Percentiles rank a stretch among this genome's conserved stretches.
phyloP scores from a whole-genome alignment of 140 eudicot genomes.

The Flaveria floridana region DNA sequence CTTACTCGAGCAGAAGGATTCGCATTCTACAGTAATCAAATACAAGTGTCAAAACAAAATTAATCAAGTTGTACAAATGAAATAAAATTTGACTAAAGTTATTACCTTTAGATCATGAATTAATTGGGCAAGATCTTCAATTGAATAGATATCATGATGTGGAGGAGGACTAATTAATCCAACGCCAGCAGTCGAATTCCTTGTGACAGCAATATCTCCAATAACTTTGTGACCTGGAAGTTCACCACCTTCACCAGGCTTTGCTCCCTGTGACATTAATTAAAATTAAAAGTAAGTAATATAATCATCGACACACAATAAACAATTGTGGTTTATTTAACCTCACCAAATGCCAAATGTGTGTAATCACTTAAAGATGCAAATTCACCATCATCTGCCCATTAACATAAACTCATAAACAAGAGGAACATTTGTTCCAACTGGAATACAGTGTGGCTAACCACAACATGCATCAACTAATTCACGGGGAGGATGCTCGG shows the following conservation, averaged over 20 bases:
- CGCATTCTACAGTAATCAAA: slow-evolving; percentile 54
- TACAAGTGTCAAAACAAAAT: slow-evolving; percentile 1
- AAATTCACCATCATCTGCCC: slow-evolving; percentile 60
- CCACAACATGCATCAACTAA: slow-evolving; percentile 20
- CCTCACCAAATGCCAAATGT: slow-evolving; percentile 62
- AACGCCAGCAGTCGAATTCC: slow-evolving; percentile 98
- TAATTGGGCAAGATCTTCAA: slow-evolving; percentile 96
- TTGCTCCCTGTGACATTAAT: slow-evolving; percentile 73
- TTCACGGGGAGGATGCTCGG: not conserved
- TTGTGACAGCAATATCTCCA: slow-evolving; percentile 90
- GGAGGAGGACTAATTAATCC: slow-evolving; percentile 99
- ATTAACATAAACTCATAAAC: slow-evolving; percentile 50
- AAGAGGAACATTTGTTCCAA: slow-evolving; percentile 53
- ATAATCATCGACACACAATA: not conserved
- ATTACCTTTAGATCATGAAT: slow-evolving; percentile 90
- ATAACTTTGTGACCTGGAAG: slow-evolving; percentile 98
- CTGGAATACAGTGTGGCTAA: slow-evolving; percentile 30
- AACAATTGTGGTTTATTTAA: slow-evolving; percentile 33
- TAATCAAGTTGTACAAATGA: not conserved
- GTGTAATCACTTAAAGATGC: slow-evolving; percentile 58
- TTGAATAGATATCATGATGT: slow-evolving; percentile 96
- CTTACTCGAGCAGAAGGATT: slow-evolving; percentile 94
- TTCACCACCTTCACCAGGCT: slow-evolving; percentile 99
- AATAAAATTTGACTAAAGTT: not conserved
- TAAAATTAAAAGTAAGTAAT: slow-evolving; percentile 23